phyloP scores from a whole-genome alignment of 495 filamentous ascomycete genomes.

The Tuber brumale region DNA sequence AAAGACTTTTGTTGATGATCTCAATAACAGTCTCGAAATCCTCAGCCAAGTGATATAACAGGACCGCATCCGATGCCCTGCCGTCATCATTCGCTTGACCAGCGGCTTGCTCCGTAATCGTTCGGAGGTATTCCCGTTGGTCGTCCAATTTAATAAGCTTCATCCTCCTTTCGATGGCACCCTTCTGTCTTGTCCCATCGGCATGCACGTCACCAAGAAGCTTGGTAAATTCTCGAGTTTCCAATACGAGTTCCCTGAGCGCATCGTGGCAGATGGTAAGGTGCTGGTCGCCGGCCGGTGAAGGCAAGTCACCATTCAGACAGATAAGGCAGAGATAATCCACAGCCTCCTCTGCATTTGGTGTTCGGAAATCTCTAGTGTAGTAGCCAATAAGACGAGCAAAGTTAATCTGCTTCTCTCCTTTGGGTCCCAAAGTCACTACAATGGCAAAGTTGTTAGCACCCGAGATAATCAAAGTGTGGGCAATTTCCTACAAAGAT shows the following conservation, averaged over 20 bases:
- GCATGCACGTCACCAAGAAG: conserved; percentile 82
- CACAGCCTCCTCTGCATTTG: conserved; percentile 74
- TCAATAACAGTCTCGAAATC: conserved; percentile 87
- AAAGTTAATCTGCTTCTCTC: conserved; percentile 87
- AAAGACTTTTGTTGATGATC: conserved; percentile 83
- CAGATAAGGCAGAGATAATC: conserved; percentile 93
- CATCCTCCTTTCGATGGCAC: conserved; percentile 83
- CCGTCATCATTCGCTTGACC: conserved; percentile 89
- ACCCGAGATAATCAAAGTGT: background rate
- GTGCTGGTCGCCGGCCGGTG: conserved; percentile 67
- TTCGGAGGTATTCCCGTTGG: conserved; percentile 73
- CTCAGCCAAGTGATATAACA: conserved; percentile 87
- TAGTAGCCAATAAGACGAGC: conserved; percentile 88
- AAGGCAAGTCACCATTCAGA: conserved; percentile 77
- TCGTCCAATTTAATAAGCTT: conserved; percentile 71
- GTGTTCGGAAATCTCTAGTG: conserved; percentile 87
- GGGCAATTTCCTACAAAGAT: conserved; percentile 13
- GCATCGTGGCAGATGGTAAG: conserved; percentile 82
- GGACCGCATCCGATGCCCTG: conserved; percentile 80
- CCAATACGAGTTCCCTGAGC: conserved; percentile 87
- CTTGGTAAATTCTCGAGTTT: conserved; percentile 87
- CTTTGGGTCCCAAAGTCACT: conserved; percentile 59
- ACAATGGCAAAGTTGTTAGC: conserved; percentile 10
- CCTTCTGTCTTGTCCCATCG: conserved; percentile 74
- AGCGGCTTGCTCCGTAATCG: conserved; percentile 83